These are phyloP conservation scores for Blechomonas ayalai DNA, from an alignment of 208 protist genomes.

Conservation along the genomic window DNA sequence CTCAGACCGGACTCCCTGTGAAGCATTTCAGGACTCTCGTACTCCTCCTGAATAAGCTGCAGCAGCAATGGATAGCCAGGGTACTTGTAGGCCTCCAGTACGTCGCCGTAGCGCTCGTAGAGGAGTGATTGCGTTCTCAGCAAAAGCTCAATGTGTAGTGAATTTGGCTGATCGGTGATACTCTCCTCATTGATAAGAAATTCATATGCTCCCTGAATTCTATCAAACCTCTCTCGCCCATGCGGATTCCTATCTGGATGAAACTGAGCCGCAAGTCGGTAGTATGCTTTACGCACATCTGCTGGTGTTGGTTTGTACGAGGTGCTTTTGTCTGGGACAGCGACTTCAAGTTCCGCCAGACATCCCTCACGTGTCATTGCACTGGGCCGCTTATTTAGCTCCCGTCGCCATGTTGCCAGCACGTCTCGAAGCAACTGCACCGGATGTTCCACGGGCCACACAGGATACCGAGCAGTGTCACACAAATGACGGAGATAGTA, in stretches of 20 bases:
- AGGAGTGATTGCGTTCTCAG: constrained; percentile 91
- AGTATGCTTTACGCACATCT: constrained; percentile 91
- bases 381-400: constrained; percentile 83
- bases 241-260: constrained; percentile 97
- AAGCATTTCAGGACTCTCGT: constrained; percentile 46
- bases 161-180: constrained; percentile 23
- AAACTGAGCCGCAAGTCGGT: constrained; percentile 85
- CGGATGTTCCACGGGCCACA: constrained; percentile 90
- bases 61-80: constrained; percentile 90
- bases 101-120: constrained; percentile 72
- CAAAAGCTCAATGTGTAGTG: constrained; percentile 59
- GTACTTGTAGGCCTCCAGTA: constrained; percentile 91
- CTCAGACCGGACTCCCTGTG: constrained; percentile 65
- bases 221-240: constrained; percentile 90
- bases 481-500: constrained; percentile 95
- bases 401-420: constrained; percentile 72
- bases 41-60: constrained; percentile 66
- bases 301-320: constrained; percentile 17
- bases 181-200: constrained; percentile 47
- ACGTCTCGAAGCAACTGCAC: constrained; percentile 82
- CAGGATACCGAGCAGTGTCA: constrained; percentile 79
- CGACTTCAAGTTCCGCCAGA: constrained; percentile 71
- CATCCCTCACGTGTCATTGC: constrained; percentile 52
- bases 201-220: constrained; percentile 87
- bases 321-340: neutral